Conservation (phyloP, 148 eudicot genomes). For the Simmondsia chinensis region DNA sequence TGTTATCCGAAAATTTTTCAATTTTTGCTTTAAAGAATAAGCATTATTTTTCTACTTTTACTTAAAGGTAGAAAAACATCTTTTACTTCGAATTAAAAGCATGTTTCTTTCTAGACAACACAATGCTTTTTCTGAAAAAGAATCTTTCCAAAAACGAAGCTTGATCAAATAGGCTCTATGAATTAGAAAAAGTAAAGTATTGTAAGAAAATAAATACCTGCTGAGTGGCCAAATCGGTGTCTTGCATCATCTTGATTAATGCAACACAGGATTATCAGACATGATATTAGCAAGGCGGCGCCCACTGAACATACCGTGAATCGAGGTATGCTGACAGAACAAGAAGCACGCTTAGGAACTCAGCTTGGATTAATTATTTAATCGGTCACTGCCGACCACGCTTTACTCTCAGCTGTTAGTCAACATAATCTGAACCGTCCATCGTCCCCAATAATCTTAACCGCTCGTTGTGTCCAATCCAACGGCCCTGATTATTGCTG, state of each 20-base stretch:
- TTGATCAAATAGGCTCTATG: background rate
- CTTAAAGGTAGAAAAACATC: too few species aligned
- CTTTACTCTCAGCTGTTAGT: too few species aligned
- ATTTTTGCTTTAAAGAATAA: too few species aligned
- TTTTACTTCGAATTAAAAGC: background rate
- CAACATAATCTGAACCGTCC: too few species aligned
- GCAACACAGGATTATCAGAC: slow-evolving; percentile 57
- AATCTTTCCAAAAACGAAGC: background rate
- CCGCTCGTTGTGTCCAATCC: too few species aligned
- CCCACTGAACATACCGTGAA: slow-evolving; percentile 58
- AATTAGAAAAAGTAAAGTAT: background rate
- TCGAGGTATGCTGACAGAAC: slow-evolving; percentile 40
- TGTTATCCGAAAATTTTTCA: too few species aligned
- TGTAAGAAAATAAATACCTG: slow-evolving; percentile 36
- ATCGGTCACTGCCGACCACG: too few species aligned
- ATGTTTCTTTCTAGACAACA: too few species aligned
- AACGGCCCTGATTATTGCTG: too few species aligned
- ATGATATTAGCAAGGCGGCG: slow-evolving; percentile 52
- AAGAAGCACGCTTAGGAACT: background rate
- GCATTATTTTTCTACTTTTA: too few species aligned
- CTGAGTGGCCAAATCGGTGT: slow-evolving; percentile 83
- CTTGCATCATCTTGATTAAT: slow-evolving; percentile 92
- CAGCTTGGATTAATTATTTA: too few species aligned
- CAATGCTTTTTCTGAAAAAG: background rate
- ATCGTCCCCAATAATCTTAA: too few species aligned